phyloP scores from a whole-genome alignment of 139 green algal species.

The Haematococcus sp. region DNA sequence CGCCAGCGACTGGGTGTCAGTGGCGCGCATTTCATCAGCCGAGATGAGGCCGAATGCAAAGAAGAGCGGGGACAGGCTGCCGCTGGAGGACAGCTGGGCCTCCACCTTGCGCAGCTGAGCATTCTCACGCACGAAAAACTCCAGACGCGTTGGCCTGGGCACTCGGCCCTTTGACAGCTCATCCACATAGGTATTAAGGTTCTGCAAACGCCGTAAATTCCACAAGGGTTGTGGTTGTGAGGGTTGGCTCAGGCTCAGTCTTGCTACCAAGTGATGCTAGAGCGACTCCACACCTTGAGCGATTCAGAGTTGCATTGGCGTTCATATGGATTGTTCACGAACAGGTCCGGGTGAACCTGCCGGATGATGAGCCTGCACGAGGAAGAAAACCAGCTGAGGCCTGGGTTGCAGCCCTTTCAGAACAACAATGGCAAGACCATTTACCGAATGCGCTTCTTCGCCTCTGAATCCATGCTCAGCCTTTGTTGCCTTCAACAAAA shows the following conservation, averaged over 20 bases:
- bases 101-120: slow-evolving; percentile 36
- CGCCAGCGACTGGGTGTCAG: slow-evolving; percentile 16
- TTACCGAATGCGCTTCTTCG: slow-evolving; percentile 2
- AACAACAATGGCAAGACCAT: too few relatives aligned
- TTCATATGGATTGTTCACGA: slow-evolving; percentile 65
- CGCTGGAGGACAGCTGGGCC: slow-evolving; percentile 59
- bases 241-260: not conserved
- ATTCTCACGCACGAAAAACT: slow-evolving; percentile 64
- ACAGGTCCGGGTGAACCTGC: slow-evolving; percentile 85
- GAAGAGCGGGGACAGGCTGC: slow-evolving; percentile 79
- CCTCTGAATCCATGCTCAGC: not conserved
- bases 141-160: slow-evolving; percentile 32
- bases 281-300: slow-evolving; percentile 57
- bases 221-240: not conserved
- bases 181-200: slow-evolving; percentile 81
- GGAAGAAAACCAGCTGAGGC: not conserved
- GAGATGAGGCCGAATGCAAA: slow-evolving; percentile 81
- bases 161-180: slow-evolving; percentile 45
- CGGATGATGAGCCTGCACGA: slow-evolving; percentile 55
- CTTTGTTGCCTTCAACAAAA: not conserved
- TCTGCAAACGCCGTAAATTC: slow-evolving; percentile 21
- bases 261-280: not conserved
- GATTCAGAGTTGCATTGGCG: slow-evolving; percentile 73
- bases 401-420: too few relatives aligned
- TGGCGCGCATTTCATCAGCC: slow-evolving; percentile 55